Percentiles rank a stretch among this genome's conserved stretches.
phyloP scores from a whole-genome alignment of 495 filamentous ascomycete genomes.

The Penicillium pancosmium region DNA sequence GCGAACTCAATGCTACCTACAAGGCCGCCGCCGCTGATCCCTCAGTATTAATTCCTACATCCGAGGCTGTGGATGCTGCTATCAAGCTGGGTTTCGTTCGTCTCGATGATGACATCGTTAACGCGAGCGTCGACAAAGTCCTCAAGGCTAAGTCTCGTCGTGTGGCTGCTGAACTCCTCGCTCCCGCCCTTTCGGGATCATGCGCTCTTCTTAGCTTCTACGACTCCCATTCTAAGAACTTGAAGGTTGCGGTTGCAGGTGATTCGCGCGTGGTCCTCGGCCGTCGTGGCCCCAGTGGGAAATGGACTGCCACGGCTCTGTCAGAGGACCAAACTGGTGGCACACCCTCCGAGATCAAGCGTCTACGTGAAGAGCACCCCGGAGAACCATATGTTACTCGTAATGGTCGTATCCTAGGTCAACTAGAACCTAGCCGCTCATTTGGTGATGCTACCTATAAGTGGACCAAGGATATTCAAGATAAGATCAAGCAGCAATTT shows the following conservation, averaged over 20 bases:
- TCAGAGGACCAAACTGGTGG: conserved; percentile 92
- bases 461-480: conserved; percentile 82
- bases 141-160: conserved; percentile 83
- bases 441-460: conserved; percentile 98
- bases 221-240: conserved; percentile 76
- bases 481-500: conserved; percentile 78
- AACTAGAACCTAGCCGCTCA: conserved; percentile 87
- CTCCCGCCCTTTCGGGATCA: conserved; percentile 91
- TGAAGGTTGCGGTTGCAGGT: conserved; percentile 91
- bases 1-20: conserved; percentile 93
- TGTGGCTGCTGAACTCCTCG: conserved; percentile 85
- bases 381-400: conserved; percentile 80
- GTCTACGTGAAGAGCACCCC: conserved; percentile 83
- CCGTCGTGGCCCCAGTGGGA: conserved; percentile 72
- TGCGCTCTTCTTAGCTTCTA: conserved; percentile 97
- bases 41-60: conserved; percentile 55
- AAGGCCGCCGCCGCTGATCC: conserved; percentile 71
- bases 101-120: conserved; percentile 89
- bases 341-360: conserved; percentile 78
- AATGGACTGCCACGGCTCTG: conserved; percentile 89
- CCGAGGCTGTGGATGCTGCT: conserved; percentile 80
- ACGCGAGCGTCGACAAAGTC: conserved; percentile 86
- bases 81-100: conserved; percentile 91
- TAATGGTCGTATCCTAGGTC: conserved; percentile 88
- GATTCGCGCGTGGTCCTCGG: conserved; percentile 94